Conservation (phyloP, 2,329 filamentous ascomycete species). For the Daldinia eschscholtzii region DNA sequence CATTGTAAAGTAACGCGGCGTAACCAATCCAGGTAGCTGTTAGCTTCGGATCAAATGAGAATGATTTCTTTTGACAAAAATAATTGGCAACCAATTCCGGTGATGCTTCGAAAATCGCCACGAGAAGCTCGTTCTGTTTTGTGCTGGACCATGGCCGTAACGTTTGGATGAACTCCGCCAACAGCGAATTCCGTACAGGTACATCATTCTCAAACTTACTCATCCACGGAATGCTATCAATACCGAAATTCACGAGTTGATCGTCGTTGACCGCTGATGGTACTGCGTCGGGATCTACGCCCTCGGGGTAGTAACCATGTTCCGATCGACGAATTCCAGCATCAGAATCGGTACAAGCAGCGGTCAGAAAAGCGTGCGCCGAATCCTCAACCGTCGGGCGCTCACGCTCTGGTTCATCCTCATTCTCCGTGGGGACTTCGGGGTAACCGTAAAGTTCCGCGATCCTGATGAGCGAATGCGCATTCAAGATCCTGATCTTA, state of each 20-base stretch:
- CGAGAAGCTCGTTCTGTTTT: constrained; percentile 83
- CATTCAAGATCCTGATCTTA: constrained; percentile 82
- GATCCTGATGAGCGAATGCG: constrained; percentile 78
- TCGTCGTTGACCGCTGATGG: constrained; percentile 58
- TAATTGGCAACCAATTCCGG: constrained; percentile 92
- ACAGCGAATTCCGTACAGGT: constrained; percentile 81
- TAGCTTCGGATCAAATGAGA: constrained; percentile 90
- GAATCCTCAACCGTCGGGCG: constrained; percentile 70
- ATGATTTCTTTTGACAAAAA: constrained; percentile 82
- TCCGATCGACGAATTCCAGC: constrained; percentile 82
- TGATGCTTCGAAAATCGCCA: constrained; percentile 82
- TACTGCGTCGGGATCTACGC: constrained; percentile 66
- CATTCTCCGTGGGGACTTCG: constrained; percentile 55
- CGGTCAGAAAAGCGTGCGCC: constrained; percentile 80
- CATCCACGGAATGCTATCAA: constrained; percentile 78
- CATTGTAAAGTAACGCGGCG: constrained; percentile 86
- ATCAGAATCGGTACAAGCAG: constrained; percentile 78
- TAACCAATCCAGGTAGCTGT: constrained; percentile 96
- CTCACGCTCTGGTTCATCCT: constrained; percentile 57
- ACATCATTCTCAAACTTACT: constrained; percentile 75
- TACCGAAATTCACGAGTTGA: constrained; percentile 69
- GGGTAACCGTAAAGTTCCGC: constrained; percentile 77
- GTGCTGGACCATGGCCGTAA: constrained; percentile 86
- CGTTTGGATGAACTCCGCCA: constrained; percentile 82
- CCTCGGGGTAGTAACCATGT: constrained; percentile 86